Evolutionary conservation across 257 asterid genomes (phyloP).

Genomic region (Solanum stenotomum): DNA sequence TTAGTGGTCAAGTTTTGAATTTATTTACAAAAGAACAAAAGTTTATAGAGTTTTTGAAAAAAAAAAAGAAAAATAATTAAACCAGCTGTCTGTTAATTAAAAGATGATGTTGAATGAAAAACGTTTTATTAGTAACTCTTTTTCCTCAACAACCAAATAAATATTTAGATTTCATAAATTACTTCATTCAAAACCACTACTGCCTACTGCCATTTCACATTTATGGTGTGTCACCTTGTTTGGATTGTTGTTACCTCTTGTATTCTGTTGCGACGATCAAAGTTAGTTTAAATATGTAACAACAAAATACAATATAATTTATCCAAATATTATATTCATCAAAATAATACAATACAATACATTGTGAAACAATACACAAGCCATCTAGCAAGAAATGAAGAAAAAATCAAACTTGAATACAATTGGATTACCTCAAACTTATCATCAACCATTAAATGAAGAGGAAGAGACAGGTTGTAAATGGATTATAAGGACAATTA

Average conservation of each 20-base stretch:
- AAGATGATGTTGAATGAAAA: background rate
- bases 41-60: background rate
- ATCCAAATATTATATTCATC: background rate
- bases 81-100: background rate
- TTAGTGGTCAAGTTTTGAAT: background rate
- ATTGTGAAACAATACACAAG: background rate
- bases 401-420: background rate
- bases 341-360: background rate
- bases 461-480: background rate
- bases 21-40: slow-evolving; percentile 1
- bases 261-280: background rate
- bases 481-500: background rate
- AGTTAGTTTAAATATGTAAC: background rate
- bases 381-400: background rate
- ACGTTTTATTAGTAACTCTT: slow-evolving; percentile 17
- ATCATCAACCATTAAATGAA: background rate
- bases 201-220: background rate
- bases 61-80: no score
- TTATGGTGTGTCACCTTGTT: background rate
- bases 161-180: background rate
- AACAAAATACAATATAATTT: background rate
- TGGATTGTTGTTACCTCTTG: background rate
- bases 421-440: background rate
- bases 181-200: background rate
- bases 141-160: slow-evolving; percentile 45